Base-by-base conservation (phyloP, 2,329 filamentous ascomycete genomes). In the Xylariaceae sp. region DNA sequence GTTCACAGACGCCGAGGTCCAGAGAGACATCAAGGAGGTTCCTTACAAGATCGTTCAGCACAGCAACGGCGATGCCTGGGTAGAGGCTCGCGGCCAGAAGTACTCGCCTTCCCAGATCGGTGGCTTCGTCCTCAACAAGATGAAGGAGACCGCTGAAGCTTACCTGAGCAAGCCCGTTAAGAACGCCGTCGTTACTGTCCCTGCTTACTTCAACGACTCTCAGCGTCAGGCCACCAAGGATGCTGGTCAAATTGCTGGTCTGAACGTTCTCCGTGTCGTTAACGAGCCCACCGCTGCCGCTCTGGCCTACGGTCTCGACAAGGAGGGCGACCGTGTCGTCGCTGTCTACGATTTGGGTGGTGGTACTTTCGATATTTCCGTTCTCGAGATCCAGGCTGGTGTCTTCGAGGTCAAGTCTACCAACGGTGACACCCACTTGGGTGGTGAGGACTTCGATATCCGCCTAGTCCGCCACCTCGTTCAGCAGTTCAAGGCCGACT, bases 361-460 rank as follows among this genome's bases (percentile, higher is more conserved):
- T 85, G 92, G 92, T 86, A 97, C 92, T 69, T 97, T 97, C 79
- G 93, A 97, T 91, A 95, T 97, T 78, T 97, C 92, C 65, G 88
- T 97, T 64, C 88, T 97, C 13, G 92, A 96, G 80, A 97, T 97
- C 74, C 92, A 96, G 81, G 92, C 92, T 78, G 93, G 93, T 77
- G 92, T 97, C 58, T 97, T 97, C 76, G 93, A 97, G 82, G 93
- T 97, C 77, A 97, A 97, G 86, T 96, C 93, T 15, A 97, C 93
- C 81, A 96, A 96, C 78, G 93, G 93, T 87, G 93, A 97, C 76
- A 97, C 93, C 66, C 93, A 97, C 78, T 86, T 97, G 69, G 93
- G 93, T 86, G 93, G 93, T 80, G 93, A 97, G 77, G 93, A 97
- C 78, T 97, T 97, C 73, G 93, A 97, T 74, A 97, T 96, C 73